A percentile compares a stretch with the other conserved stretches of the same genome.
Conservation (phyloP, 148 eudicot species). For the Vaccinium macrocarpon region DNA sequence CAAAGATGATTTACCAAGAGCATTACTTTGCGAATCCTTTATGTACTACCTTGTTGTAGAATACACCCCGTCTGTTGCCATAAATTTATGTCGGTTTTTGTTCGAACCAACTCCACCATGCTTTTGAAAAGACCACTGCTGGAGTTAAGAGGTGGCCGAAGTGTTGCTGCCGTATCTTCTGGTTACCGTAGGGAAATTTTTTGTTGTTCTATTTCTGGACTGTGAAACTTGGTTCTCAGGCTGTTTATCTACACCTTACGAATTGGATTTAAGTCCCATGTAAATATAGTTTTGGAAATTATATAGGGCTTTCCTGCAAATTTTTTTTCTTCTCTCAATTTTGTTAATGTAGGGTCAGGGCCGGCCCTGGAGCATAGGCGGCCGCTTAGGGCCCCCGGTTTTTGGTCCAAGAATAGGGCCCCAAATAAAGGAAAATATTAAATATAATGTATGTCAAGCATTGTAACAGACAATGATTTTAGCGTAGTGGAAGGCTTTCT, state of each 20-base stretch:
- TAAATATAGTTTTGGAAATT: neutral
- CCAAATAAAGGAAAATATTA: too few species aligned
- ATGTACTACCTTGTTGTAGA: conserved; percentile 48
- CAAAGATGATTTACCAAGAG: conserved; percentile 47
- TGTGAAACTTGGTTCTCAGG: neutral
- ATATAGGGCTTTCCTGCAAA: neutral
- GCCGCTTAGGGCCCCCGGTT: too few species aligned
- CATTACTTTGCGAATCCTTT: conserved; percentile 84
- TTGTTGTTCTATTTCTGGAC: neutral
- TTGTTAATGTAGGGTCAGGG: neutral
- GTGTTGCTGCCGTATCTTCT: neutral
- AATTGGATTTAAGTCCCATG: neutral
- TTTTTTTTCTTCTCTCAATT: neutral
- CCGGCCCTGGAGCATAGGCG: too few species aligned
- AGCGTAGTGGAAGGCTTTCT: too few species aligned
- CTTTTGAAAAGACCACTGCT: neutral
- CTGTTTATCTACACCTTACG: neutral
- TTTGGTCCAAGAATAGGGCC: too few species aligned
- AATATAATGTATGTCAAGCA: too few species aligned
- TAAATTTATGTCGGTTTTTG: neutral
- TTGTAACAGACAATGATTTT: too few species aligned
- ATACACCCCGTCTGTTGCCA: neutral
- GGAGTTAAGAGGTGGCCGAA: neutral
- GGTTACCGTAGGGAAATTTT: neutral
- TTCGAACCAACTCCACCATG: neutral